Evolutionary conservation across 805 yeast species (phyloP).

Genomic region (Lachancea cidri): DNA sequence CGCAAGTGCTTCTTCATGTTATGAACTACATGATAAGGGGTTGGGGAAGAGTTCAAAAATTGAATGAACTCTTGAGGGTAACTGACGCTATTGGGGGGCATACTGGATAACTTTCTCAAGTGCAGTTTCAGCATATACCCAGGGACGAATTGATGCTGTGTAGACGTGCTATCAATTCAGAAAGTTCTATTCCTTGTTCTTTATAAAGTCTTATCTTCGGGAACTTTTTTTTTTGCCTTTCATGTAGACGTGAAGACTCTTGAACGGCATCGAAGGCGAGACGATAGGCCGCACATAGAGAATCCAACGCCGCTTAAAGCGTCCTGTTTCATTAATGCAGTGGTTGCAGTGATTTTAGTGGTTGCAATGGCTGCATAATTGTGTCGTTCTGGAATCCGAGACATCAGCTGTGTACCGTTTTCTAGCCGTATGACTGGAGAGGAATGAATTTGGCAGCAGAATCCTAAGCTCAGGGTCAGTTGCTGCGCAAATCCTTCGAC

Average conservation of each 20-base stretch:
- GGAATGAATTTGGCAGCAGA: no score
- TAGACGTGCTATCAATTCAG: background rate
- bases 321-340: no score
- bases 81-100: slow-evolving; percentile 11
- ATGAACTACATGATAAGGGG: slow-evolving; percentile 90
- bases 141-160: background rate
- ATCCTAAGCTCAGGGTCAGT: no score
- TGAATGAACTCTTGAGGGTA: slow-evolving; percentile 54
- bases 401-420: no score
- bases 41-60: slow-evolving; percentile 80
- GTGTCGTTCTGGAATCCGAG: background rate
- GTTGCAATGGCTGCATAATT: background rate
- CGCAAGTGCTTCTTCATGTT: slow-evolving; percentile 51
- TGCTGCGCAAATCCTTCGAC: no score
- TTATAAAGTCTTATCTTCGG: no score
- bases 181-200: no score
- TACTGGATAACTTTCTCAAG: slow-evolving; percentile 22
- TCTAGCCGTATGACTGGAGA: no score
- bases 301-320: no score
- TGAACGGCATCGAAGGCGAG: background rate
- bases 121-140: slow-evolving; percentile 26
- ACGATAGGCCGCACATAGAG: background rate
- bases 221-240: background rate
- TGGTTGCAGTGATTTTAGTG: no score
- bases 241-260: no score